Evolutionary conservation across 2,329 filamentous ascomycete genomes (phyloP), one percentile per base, ranked within the genome.

Genomic region (Cryphonectria carpinicola): DNA sequence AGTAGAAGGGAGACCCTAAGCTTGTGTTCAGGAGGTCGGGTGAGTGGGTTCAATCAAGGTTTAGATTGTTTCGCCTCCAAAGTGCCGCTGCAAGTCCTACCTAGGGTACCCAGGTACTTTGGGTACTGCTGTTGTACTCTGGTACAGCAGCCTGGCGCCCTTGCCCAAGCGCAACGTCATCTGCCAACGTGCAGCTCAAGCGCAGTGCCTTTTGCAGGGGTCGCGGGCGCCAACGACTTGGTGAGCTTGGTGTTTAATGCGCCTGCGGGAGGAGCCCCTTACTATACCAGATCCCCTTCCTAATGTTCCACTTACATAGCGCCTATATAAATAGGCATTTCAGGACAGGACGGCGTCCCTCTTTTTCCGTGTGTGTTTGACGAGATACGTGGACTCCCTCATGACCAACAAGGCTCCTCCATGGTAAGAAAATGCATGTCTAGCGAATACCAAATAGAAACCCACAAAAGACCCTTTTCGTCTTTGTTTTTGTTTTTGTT

Each of bases 311-410:
- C 61, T 64, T 64, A 37, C 35, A 61, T 61, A 39, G 58, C 32
- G 58, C 58, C 43, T 80, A 4, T 22, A 61, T 39, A 61, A 61
- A 61, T 61, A 61, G 58, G 35, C 35, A 61, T n/a, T 35, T 35
- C 58, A n/a, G 54, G 19, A 32, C 6, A 19, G 7, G 28, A 19
- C 28, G 22, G 17, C 25, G 25, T 58, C 25, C 14, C 13, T 58
- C 14, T 10, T 58, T 28, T 19, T 14, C 28, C 28, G 54, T 35
- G 54, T 35, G 28, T 58, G 54, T 35, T 14, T 58, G 28, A 58
- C 54, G 54, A 58, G 13, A 32, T 58, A 19, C 28, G 17, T 35
- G 54, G 28, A 17, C 28, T 32, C 13, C 13, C 19, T 58, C 14
- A 19, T 32, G 7, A 58, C 25, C 54, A 56, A 19, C 54, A 58